These are phyloP conservation scores for Panaeolus papilionaceus DNA, from an alignment of 768 basidiomycete species.

Conservation along the genomic window DNA sequence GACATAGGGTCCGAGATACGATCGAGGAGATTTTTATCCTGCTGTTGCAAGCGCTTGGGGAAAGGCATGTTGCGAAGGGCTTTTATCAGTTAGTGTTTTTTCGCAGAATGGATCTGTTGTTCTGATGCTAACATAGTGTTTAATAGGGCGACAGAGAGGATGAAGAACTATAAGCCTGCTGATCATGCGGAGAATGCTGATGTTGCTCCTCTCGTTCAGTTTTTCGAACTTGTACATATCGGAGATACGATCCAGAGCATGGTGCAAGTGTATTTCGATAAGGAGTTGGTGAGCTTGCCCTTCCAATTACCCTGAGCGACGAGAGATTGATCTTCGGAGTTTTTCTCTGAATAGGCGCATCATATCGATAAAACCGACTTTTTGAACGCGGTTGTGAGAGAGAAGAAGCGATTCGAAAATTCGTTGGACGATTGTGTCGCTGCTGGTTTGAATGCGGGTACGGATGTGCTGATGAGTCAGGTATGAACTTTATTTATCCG, in stretches of 20 bases:
- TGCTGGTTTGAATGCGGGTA: slow-evolving; percentile 91
- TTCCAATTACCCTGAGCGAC: neutral
- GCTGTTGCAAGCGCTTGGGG: slow-evolving; percentile 76
- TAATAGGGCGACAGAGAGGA: slow-evolving; percentile 83
- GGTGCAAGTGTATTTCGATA: slow-evolving; percentile 98
- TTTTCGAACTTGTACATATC: slow-evolving; percentile 96
- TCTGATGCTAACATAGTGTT: neutral
- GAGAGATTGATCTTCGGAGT: slow-evolving; percentile 8
- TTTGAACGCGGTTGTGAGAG: slow-evolving; percentile 88
- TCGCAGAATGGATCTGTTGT: slow-evolving; percentile 15
- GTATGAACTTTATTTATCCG: slow-evolving; percentile 42
- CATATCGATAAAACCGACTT: slow-evolving; percentile 96
- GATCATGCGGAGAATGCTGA: slow-evolving; percentile 82
- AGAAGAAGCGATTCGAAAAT: slow-evolving; percentile 97
- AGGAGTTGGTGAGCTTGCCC: slow-evolving; percentile 75
- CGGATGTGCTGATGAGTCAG: slow-evolving; percentile 95
- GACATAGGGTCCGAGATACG: slow-evolving; percentile 87
- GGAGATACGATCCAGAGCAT: slow-evolving; percentile 98
- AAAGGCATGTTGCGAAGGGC: slow-evolving; percentile 80
- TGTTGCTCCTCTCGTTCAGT: slow-evolving; percentile 93
- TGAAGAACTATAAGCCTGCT: slow-evolving; percentile 88
- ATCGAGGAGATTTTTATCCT: slow-evolving; percentile 94
- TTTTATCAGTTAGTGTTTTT: slow-evolving; percentile 66
- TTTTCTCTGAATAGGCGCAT: slow-evolving; percentile 54
- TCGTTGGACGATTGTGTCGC: slow-evolving; percentile 93